phyloP scores from a whole-genome alignment of 345 rosid genomes.

The Aquilaria sinensis region DNA sequence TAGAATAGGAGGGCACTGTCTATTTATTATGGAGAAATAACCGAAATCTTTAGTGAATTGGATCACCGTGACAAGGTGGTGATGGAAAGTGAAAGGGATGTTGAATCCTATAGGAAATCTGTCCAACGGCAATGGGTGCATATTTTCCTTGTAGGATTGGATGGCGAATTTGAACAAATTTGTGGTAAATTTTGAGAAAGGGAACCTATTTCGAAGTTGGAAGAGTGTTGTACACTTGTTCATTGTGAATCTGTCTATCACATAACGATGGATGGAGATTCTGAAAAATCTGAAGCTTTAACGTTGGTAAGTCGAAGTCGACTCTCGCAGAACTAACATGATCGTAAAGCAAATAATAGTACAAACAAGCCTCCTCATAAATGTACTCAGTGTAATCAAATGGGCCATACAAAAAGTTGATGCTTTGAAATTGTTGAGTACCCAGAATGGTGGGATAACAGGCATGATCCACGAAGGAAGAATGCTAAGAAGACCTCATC shows the following conservation, averaged over 20 bases:
- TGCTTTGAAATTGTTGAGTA: background rate
- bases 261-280: background rate
- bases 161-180: background rate
- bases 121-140: background rate
- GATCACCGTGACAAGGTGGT: background rate
- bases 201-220: background rate
- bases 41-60: background rate
- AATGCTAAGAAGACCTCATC: background rate
- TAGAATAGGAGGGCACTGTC: too few relatives aligned
- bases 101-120: background rate
- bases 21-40: too few relatives aligned
- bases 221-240: background rate
- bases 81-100: background rate
- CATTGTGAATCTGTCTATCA: background rate
- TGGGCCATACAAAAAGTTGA: background rate
- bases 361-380: background rate
- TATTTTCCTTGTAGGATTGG: too few relatives aligned
- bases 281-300: too few relatives aligned
- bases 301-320: background rate
- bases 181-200: background rate
- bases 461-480: background rate
- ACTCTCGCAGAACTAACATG: background rate
- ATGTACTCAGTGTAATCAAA: background rate
- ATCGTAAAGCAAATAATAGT: background rate
- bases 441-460: background rate